phyloP scores from a whole-genome alignment of 1,139 yeast species.

The Meyerozyma sp. region DNA sequence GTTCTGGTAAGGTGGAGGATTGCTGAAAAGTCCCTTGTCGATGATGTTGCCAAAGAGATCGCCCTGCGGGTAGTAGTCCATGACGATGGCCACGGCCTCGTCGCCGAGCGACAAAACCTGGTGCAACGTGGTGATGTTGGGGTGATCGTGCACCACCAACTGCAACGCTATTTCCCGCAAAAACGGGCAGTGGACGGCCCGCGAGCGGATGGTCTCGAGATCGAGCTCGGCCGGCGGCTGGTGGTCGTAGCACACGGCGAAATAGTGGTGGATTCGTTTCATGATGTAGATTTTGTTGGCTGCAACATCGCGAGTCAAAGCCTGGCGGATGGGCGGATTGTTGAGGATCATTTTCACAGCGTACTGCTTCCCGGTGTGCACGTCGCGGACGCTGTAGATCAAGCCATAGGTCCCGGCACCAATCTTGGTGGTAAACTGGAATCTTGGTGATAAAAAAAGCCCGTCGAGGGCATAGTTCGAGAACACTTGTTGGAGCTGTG shows the following conservation, averaged over 20 bases:
- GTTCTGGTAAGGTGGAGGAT: conserved; percentile 30
- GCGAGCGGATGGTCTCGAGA: conserved; percentile 37
- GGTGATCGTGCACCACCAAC: conserved; percentile 68
- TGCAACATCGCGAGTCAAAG: conserved; percentile 18
- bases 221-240: conserved; percentile 26
- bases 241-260: conserved; percentile 14
- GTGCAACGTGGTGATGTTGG: conserved; percentile 70
- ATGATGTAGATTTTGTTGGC: conserved; percentile 30
- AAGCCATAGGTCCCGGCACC: conserved; percentile 91
- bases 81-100: conserved; percentile 59
- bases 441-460: conserved; percentile 31
- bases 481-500: no score
- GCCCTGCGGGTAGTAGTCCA: conserved; percentile 82
- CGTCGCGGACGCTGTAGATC: conserved; percentile 66
- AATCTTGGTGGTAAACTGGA: conserved; percentile 48
- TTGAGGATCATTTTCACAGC: conserved; percentile 77
- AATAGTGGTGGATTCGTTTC: conserved; percentile 24
- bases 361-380: conserved; percentile 41
- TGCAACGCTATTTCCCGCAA: conserved; percentile 71
- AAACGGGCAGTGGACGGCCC: conserved; percentile 41
- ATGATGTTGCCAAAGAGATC: conserved; percentile 81
- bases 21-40: conserved; percentile 50
- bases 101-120: conserved; percentile 58
- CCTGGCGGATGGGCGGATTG: conserved; percentile 19
- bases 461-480: background rate